A percentile compares a stretch with the other conserved stretches of the same genome.
phyloP scores from a whole-genome alignment of 352 stramenopile genomes.

The Phytophthora boehmeriae region DNA sequence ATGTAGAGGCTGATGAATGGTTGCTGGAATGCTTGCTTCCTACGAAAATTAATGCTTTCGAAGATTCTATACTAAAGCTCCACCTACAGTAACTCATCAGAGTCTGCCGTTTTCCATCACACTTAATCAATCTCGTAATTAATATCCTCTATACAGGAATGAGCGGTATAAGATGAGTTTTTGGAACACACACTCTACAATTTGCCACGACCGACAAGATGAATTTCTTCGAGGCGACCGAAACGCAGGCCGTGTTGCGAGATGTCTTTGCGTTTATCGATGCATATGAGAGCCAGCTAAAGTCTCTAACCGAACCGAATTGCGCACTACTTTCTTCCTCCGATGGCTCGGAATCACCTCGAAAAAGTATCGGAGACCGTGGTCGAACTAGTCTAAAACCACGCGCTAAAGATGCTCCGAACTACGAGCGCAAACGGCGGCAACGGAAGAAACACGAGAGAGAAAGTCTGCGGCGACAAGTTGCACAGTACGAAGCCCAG shows the following conservation, averaged over 20 bases:
- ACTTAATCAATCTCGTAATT: no score
- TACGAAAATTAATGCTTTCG: no score
- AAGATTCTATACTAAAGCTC: no score
- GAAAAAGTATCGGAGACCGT: neutral
- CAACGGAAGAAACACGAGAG: slow-evolving; percentile 19
- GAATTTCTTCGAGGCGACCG: neutral
- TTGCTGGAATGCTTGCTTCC: no score
- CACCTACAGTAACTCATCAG: no score
- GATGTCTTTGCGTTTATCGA: slow-evolving; percentile 21
- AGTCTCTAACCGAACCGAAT: no score
- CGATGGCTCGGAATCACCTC: no score
- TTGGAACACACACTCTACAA: neutral
- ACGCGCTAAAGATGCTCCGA: slow-evolving; percentile 1
- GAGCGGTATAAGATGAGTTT: no score
- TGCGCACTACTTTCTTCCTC: no score
- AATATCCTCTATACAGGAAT: no score
- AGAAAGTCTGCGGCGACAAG: slow-evolving; percentile 10
- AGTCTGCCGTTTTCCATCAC: no score
- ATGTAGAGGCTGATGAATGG: no score
- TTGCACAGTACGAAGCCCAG: slow-evolving; percentile 15
- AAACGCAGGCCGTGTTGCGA: slow-evolving; percentile 13
- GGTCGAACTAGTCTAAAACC: neutral
- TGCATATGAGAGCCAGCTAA: neutral
- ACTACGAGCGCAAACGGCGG: slow-evolving; percentile 12
- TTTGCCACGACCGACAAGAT: neutral